Evolutionary conservation across 495 filamentous ascomycete genomes (phyloP).

Genomic region (Penicillium diatomitis): DNA sequence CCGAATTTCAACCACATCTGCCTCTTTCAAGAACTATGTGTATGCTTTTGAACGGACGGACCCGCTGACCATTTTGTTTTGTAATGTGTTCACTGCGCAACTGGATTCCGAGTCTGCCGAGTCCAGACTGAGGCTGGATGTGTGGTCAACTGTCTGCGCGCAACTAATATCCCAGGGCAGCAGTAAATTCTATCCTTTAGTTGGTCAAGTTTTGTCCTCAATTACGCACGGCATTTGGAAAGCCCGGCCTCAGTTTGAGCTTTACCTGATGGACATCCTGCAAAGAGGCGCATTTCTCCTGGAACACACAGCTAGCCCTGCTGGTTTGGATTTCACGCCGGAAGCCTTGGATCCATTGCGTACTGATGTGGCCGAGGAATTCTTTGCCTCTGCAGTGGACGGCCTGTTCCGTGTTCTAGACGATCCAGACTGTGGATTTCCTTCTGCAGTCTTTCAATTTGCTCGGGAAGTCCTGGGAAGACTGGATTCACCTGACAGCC

Average conservation of each 20-base stretch:
- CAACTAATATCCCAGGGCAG: conserved; percentile 47
- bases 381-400: conserved; percentile 75
- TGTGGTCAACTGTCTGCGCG: conserved; percentile 84
- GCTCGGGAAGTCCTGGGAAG: conserved; percentile 73
- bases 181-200: conserved; percentile 32
- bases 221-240: conserved; percentile 81
- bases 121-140: conserved; percentile 67
- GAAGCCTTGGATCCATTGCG: conserved; percentile 57
- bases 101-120: conserved; percentile 68
- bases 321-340: conserved; percentile 29
- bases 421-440: conserved; percentile 68
- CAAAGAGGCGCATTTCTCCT: conserved; percentile 87
- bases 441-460: conserved; percentile 71
- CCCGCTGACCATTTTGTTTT: conserved; percentile 74
- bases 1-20: conserved; percentile 51
- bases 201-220: conserved; percentile 58
- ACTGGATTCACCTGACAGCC: conserved; percentile 57
- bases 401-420: conserved; percentile 80
- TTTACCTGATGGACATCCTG: conserved; percentile 86
- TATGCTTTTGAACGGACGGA: conserved; percentile 79
- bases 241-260: conserved; percentile 78
- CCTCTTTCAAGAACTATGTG: conserved; percentile 35
- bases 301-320: conserved; percentile 58
- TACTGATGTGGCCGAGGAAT: conserved; percentile 75
- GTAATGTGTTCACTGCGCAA: conserved; percentile 68